Conservation (phyloP, 768 basidiomycete genomes). For the Coprinopsis cinerea region DNA sequence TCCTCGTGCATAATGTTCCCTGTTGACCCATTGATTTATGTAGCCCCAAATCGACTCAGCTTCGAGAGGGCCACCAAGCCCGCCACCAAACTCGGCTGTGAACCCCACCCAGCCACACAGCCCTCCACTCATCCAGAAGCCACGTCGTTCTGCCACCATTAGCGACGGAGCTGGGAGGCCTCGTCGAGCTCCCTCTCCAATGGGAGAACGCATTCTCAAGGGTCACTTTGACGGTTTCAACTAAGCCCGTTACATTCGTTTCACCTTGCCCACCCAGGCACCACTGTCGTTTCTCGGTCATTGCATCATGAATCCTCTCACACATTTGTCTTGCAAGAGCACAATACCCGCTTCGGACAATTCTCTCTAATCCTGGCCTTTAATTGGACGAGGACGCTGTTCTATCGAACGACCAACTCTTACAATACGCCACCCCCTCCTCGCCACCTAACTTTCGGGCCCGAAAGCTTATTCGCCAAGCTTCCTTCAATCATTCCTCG, state of each 20-base stretch:
- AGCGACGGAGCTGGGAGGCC: conserved; percentile 38
- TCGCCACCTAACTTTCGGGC: no score
- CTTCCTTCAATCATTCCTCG: no score
- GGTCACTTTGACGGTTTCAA: conserved; percentile 91
- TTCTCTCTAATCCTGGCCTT: not conserved
- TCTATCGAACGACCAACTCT: no score
- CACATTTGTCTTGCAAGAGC: conserved; percentile 8
- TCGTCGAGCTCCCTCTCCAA: conserved; percentile 73
- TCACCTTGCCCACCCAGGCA: conserved; percentile 1
- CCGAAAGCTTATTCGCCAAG: no score
- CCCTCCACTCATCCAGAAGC: conserved; percentile 27
- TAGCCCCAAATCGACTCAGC: conserved; percentile 25
- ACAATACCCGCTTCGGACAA: conserved; percentile 33
- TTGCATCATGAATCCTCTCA: not conserved
- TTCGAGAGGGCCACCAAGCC: conserved; percentile 31
- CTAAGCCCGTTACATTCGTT: conserved; percentile 28
- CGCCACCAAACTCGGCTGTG: conserved; percentile 51
- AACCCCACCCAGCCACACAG: conserved; percentile 26
- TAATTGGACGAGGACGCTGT: not conserved
- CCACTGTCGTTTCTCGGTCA: not conserved
- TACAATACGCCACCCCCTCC: no score
- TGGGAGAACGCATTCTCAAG: conserved; percentile 88
- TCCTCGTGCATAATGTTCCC: not conserved
- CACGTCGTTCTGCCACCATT: conserved; percentile 59
- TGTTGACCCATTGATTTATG: not conserved